Base-by-base conservation (phyloP, 1,284 basidiomycete genomes). In the Leucoagaricus sp. region DNA sequence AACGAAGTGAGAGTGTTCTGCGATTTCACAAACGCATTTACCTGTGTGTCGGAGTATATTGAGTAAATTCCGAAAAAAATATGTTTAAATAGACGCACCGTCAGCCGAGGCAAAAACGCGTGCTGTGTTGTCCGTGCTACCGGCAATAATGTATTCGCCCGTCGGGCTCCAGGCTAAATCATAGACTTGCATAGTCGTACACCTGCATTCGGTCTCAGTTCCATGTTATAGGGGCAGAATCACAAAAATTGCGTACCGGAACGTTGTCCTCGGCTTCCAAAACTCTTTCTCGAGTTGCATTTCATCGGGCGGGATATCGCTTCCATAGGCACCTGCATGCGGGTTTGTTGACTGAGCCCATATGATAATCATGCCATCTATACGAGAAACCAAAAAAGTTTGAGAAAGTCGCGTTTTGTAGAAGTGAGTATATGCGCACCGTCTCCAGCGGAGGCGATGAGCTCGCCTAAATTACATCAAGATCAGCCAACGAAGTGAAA, bases 131-230 rank as follows among this genome's bases (percentile, higher is more conserved):
- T 99, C 97, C 3, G 96, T 98, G 65, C 94, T 96, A 8, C 96
- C 96, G 12, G 94, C 90, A 50, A 98, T 85, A 58, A 99, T 83
- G 62, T 93, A 96, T 64, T 96, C 93, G 46, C 96, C 94, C 23
- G 91, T 89, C 0, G 97, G 97, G 61, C 93, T 95, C 96, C 96
- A 99, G 0, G 95, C 93, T 45, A 99, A 79, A 71, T 99, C 96
- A 70, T 99, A 98, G 10, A 99, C 94, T 71, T 98, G 95, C 83
- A 94, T 94, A 12, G 86, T 87, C 1, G 92, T 93, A 64, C 87
- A 89, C 50, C 89, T 91, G 60, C 7, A 54, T n/a, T 2, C 41
- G 10, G 28, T 40, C 34, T 47, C 54, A 50, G 33, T 29, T 17
- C 19, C 31, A 47, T 19, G 7, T 25, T 17, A 40, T 26, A 41